Base-by-base conservation (phyloP, 306 rosid species). In the Abrus pulchellus region DNA sequence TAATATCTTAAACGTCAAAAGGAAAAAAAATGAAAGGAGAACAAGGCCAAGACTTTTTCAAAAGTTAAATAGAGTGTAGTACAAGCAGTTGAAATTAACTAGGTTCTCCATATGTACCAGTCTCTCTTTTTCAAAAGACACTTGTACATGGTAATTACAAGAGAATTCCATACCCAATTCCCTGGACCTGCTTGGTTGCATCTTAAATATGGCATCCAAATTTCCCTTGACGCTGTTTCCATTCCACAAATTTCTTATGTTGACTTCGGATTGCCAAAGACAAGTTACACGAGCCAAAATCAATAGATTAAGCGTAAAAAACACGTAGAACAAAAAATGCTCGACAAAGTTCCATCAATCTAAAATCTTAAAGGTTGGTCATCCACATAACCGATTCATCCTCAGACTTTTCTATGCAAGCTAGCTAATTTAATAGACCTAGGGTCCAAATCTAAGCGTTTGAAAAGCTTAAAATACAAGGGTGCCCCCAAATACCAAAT, bases 381-480 rank as follows among this genome's bases (percentile, higher is more conserved):
- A 88, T 38, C 89, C 9, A 67, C 81, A 83, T 44, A 78, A 57
- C 85, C 78, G 34, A 85, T 81, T 52, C 13, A 2, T n/a, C 3
- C 13, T n/a, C 8, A 6, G 32, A 76, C 9, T 47, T 64, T 68
- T 28, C 53, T 66, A 7, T 40, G 56, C 13, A 60, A 44, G 36
- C 27, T 41, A 1, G 47, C 7, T 4, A n/a, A 56, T 45, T 57
- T 75, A 62, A 44, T 36, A 45, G n/a, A 50, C 50, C 32, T 78
- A 13, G 62, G 57, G 80, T 66, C 79, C 55, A 70, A 36, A 40
- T 63, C 30, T 50, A 32, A 66, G 28, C 1, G 30, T 28, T 59
- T 69, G 82, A 83, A 83, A 67, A 30, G 54, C 13, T 27, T 11
- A 33, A 67, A 66, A 5, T 10, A 32, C 75, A 38, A 28, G 47